Evolutionary conservation across 805 yeast genomes (phyloP).

Genomic region (Candida methanosorbosa): DNA sequence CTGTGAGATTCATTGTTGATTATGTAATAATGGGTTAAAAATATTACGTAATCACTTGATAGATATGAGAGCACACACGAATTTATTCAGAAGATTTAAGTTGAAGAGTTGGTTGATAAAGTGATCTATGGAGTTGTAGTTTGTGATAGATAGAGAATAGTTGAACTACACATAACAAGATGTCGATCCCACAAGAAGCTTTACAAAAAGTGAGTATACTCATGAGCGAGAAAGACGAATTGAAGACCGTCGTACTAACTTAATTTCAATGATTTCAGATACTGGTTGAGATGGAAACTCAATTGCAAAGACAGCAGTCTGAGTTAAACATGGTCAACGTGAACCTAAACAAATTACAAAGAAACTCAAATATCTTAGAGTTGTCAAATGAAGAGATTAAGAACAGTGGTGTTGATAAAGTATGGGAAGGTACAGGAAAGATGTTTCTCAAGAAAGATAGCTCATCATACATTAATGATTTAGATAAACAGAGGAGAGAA

Average conservation of each 20-base stretch:
- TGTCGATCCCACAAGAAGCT: slow-evolving; percentile 38
- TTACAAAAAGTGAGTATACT: slow-evolving; percentile 26
- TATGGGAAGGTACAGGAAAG: slow-evolving; percentile 85
- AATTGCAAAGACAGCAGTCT: slow-evolving; percentile 47
- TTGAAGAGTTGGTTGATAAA: neutral
- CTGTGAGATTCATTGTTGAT: too few species aligned
- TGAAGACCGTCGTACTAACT: too few species aligned
- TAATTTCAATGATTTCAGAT: slow-evolving; percentile 32
- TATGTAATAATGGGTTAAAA: too few species aligned
- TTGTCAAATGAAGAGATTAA: slow-evolving; percentile 50
- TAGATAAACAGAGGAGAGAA: slow-evolving; percentile 43
- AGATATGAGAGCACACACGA: too few species aligned
- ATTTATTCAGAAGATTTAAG: neutral
- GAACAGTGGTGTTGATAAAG: slow-evolving; percentile 34
- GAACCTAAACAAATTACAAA: slow-evolving; percentile 39
- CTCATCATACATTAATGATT: slow-evolving; percentile 35
- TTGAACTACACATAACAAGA: slow-evolving; percentile 11
- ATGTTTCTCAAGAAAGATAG: slow-evolving; percentile 46
- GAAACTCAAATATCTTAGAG: slow-evolving; percentile 43
- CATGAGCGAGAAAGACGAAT: too few species aligned
- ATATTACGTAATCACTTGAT: too few species aligned
- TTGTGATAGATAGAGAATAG: neutral
- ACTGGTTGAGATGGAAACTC: slow-evolving; percentile 58
- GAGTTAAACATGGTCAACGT: slow-evolving; percentile 48
- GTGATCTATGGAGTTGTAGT: neutral